Percentiles rank a stretch among this genome's conserved stretches.
Conservation (phyloP, 2,329 filamentous ascomycete species). For the Fusarium agapanthi region DNA sequence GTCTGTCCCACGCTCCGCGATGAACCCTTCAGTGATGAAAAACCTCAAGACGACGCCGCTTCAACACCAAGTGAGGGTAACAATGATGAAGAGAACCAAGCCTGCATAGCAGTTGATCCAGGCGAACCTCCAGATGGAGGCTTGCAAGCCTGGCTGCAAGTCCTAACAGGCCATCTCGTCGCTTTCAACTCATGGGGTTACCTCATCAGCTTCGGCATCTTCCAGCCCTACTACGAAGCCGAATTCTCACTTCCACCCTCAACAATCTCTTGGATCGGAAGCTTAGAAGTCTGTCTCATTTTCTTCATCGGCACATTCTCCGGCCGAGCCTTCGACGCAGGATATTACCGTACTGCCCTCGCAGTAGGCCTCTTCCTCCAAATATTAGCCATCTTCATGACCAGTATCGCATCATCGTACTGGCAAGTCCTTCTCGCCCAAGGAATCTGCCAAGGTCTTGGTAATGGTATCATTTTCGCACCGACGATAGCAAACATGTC, state of each 20-base stretch:
- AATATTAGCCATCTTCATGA: slow-evolving; percentile 55
- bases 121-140: slow-evolving; percentile 49
- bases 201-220: slow-evolving; percentile 52
- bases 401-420: slow-evolving; percentile 53
- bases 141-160: slow-evolving; percentile 49
- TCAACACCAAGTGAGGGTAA: slow-evolving; percentile 12
- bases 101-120: neutral
- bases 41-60: slow-evolving; percentile 9
- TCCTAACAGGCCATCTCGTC: slow-evolving; percentile 49
- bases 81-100: neutral
- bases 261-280: slow-evolving; percentile 59
- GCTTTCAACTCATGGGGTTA: slow-evolving; percentile 53
- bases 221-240: slow-evolving; percentile 50
- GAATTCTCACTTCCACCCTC: slow-evolving; percentile 46
- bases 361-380: slow-evolving; percentile 53
- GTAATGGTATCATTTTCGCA: slow-evolving; percentile 63
- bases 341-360: slow-evolving; percentile 49
- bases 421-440: slow-evolving; percentile 62
- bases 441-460: slow-evolving; percentile 65
- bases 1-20: slow-evolving; percentile 15
- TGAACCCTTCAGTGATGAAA: slow-evolving; percentile 2
- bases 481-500: slow-evolving; percentile 63
- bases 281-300: slow-evolving; percentile 55
- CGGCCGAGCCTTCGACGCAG: slow-evolving; percentile 54
- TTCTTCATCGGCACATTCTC: slow-evolving; percentile 53